Evolutionary conservation across 768 basidiomycete genomes (phyloP), one percentile per base, ranked within the genome.

Genomic region (Boletus rufocinnamomeus): DNA sequence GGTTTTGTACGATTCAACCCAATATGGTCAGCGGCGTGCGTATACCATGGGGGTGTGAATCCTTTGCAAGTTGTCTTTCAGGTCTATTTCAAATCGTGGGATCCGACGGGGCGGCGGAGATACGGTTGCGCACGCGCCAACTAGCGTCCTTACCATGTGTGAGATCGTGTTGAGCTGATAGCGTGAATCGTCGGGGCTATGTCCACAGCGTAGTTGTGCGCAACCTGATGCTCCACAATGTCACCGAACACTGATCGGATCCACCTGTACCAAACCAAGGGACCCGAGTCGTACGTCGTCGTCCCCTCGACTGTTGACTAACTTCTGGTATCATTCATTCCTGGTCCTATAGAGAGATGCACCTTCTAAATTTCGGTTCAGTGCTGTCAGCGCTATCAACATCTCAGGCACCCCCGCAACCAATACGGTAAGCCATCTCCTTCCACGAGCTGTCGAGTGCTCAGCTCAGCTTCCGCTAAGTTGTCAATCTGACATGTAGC

Each of bases 351-450:
- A 83, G 82, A n/a, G 79, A 72, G 83, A 84, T 66, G 64, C 71
- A 19, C 82, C 82, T 8, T 84, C 83, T 5, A 72, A 67, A 25
- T 62, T 83, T 45, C 77, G 75, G 55, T 82, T 85, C 60, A 73
- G 79, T 50, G n/a, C n/a, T n/a, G n/a, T n/a, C n/a, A n/a, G n/a
- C n/a, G n/a, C n/a, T 40, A 32, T 53, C 19, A 72, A 79, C 59
- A 82, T 80, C 76, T 74, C 66, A 32, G 83, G 84, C 30, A 84
- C 79, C 2, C 74, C 80, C 0, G 57, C 68, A 35, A 75, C 76
- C 1, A 79, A 77, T 52, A 73, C 61, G n/a, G 46, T 37, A 28
- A 47, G 13, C 13, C 2, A 41, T 41, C 32, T 35, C 21, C 13
- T 13, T 23, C 16, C n/a, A 35, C 16, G 10, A 45, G 21, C 17